Conservation (phyloP, 495 filamentous ascomycete genomes). For the Lasiosphaeriaceae sp. region DNA sequence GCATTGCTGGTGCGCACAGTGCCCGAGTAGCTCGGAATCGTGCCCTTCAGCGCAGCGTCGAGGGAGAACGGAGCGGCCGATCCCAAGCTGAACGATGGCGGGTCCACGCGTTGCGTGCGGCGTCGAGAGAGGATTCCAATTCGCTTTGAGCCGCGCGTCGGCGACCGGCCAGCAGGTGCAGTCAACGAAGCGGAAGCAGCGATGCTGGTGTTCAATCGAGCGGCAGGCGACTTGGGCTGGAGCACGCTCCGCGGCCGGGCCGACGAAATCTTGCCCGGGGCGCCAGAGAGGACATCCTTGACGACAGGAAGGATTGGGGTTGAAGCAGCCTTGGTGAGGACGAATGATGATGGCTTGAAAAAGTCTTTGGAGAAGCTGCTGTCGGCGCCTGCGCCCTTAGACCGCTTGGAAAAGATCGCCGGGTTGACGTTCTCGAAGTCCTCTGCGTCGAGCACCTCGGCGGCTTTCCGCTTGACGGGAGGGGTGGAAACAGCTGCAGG, state of each 20-base stretch:
- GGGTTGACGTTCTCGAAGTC: constrained; percentile 85
- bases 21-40: constrained; percentile 53
- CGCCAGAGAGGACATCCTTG: constrained; percentile 26
- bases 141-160: constrained; percentile 54
- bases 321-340: constrained; percentile 40
- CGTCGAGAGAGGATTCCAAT: constrained; percentile 59
- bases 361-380: constrained; percentile 46
- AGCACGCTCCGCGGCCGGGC: constrained; percentile 37
- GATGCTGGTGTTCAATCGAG: constrained; percentile 38
- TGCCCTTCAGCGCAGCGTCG: constrained; percentile 70
- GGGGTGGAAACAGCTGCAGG: constrained; percentile 33
- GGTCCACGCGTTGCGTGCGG: constrained; percentile 59
- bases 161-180: constrained; percentile 60
- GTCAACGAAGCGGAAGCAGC: constrained; percentile 43
- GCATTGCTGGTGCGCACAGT: constrained; percentile 10
- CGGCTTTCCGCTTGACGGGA: constrained; percentile 43
- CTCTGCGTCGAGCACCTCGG: constrained; percentile 44
- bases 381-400: constrained; percentile 56
- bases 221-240: constrained; percentile 43
- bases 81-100: constrained; percentile 42
- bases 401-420: constrained; percentile 58
- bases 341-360: constrained; percentile 41
- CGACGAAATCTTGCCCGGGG: constrained; percentile 32
- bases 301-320: constrained; percentile 21
- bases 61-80: constrained; percentile 64